These are phyloP conservation scores for Starmerella bacillaris DNA, from an alignment of 805 yeast genomes.

Conservation along the genomic window DNA sequence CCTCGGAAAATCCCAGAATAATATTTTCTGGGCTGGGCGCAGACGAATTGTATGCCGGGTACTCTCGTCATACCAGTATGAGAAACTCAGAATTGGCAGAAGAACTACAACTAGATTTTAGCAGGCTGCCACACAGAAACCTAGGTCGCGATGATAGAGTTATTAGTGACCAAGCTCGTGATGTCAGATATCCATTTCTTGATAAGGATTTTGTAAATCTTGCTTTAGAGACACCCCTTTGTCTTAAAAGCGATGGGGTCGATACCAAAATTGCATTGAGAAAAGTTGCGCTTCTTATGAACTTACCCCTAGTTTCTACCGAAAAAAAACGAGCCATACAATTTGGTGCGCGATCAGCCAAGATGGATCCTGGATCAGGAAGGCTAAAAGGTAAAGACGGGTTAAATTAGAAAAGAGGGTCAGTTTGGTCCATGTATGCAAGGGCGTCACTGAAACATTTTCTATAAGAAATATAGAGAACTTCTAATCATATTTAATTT, in stretches of 20 bases:
- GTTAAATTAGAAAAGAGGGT: too few species aligned
- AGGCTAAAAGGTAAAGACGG: constrained; percentile 49
- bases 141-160: constrained; percentile 86
- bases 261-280: constrained; percentile 35
- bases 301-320: constrained; percentile 36
- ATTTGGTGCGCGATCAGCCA: constrained; percentile 90
- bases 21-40: constrained; percentile 89
- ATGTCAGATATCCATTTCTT: constrained; percentile 71
- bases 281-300: constrained; percentile 33
- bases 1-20: constrained; percentile 28
- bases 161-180: constrained; percentile 71
- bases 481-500: too few species aligned
- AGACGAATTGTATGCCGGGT: constrained; percentile 92
- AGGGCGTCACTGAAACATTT: too few species aligned
- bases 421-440: too few species aligned
- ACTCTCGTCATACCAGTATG: constrained; percentile 49
- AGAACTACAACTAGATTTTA: constrained; percentile 55
- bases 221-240: constrained; percentile 21
- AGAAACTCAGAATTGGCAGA: constrained; percentile 27
- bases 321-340: constrained; percentile 92
- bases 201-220: constrained; percentile 39
- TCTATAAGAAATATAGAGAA: too few species aligned
- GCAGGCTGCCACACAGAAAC: constrained; percentile 59
- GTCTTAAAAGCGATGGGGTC: constrained; percentile 26
- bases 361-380: constrained; percentile 66